Evolutionary conservation across 192 early-diverging fungal species (phyloP), one percentile per base, ranked within the genome.

Genomic region (Phlyctochytrium bullatum): DNA sequence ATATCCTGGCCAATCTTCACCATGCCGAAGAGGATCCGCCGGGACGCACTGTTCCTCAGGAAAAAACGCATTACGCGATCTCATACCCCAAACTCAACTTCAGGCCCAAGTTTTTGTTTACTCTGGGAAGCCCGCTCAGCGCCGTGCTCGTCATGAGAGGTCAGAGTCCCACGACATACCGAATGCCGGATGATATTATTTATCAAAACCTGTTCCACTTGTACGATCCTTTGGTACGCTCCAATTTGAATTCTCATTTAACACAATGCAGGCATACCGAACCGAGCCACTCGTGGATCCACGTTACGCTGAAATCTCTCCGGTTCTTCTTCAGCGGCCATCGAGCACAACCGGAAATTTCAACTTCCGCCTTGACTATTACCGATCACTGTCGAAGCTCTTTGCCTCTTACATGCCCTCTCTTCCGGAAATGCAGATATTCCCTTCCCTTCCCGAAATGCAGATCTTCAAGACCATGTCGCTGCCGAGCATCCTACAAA

Each of bases 121-220:
- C 59, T 12, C 59, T 83, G 29, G 82, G 82, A n/a, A 75, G 78
- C 2, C 82, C 79, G n/a, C 35, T 83, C 2, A 54, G 54, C 17
- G 78, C 82, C 12, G 78, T 78, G 23, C 28, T 83, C 36, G 68
- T 80, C 33, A 77, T 78, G 76, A 56, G 82, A 12, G 82, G 82
- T 0, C 77, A 79, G 59, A 31, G 34, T 4, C 34, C 63, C n/a
- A 3, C 62, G 23, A 32, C 35, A 0, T 83, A 79, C 60, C 16
- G 50, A 32, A 68, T 77, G 32, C 75, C 75, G 2, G 16, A 36
- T 16, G 65, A 56, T 25, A 74, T 71, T n/a, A 12, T 65, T n/a
- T 77, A 73, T 54, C 74, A 73, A 47, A 83, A 83, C 71, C 33
- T 83, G 12, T 83, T 83, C 59, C 66, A 79, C 50, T 60, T 83